A percentile compares a stretch with the other conserved stretches of the same genome.
Conservation (phyloP, 2,329 filamentous ascomycete species). For the Cryphonectria nitschkei region DNA sequence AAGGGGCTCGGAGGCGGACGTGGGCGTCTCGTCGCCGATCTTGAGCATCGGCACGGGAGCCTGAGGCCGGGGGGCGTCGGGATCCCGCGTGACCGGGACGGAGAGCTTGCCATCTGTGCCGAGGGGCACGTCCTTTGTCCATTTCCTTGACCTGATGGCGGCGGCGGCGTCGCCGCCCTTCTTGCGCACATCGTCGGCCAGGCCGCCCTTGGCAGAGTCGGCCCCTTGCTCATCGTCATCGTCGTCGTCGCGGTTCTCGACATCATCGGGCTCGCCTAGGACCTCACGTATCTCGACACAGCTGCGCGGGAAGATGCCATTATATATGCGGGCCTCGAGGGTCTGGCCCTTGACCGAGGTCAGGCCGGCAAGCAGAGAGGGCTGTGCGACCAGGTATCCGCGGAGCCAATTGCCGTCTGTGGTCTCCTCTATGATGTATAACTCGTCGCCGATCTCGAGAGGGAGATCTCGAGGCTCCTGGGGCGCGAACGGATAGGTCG, state of each 20-base stretch:
- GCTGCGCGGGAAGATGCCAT: constrained; percentile 93
- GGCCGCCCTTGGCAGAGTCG: constrained; percentile 60
- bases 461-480: constrained; percentile 88
- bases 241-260: constrained; percentile 47
- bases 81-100: constrained; percentile 60
- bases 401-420: constrained; percentile 91
- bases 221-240: constrained; percentile 41
- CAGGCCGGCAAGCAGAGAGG: constrained; percentile 87
- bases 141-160: constrained; percentile 28
- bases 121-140: constrained; percentile 42
- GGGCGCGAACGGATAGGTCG: constrained; percentile 90
- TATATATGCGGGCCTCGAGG: constrained; percentile 93
- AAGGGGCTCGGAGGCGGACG: constrained; percentile 83
- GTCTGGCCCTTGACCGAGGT: constrained; percentile 91
- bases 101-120: constrained; percentile 49
- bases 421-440: constrained; percentile 98
- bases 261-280: constrained; percentile 72
- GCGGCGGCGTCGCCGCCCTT: constrained; percentile 36
- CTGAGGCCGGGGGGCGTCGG: constrained; percentile 73
- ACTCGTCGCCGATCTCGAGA: constrained; percentile 95
- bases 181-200: constrained; percentile 44
- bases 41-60: constrained; percentile 97
- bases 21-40: constrained; percentile 95
- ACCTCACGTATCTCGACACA: constrained; percentile 96
- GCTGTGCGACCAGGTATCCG: constrained; percentile 92